These are phyloP conservation scores for Globisporangium mamillatum DNA, from an alignment of 352 stramenopile genomes.

Conservation along the genomic window DNA sequence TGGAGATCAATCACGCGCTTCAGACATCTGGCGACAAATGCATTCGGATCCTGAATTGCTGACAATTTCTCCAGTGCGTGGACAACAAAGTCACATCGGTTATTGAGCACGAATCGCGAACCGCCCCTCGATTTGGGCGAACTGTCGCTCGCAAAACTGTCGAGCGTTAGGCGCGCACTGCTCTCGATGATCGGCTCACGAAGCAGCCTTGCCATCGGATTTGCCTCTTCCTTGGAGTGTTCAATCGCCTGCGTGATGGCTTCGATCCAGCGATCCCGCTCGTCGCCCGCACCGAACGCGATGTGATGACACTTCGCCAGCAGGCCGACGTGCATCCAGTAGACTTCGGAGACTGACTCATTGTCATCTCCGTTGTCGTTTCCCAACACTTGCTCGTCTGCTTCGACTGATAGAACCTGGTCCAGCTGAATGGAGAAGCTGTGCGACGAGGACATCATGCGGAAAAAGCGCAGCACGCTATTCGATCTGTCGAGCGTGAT, in stretches of 20 bases:
- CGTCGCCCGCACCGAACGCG: conserved; percentile 32
- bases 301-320: conserved; percentile 49
- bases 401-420: conserved; percentile 27
- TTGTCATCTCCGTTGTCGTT: background rate
- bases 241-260: conserved; percentile 24
- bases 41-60: conserved; percentile 16
- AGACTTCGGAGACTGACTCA: conserved; percentile 18
- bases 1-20: conserved; percentile 23
- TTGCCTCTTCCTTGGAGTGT: background rate
- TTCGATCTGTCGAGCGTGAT: conserved; percentile 38
- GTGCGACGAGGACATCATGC: conserved; percentile 33
- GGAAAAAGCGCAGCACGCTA: conserved; percentile 41
- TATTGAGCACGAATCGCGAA: conserved; percentile 41
- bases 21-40: conserved; percentile 17
- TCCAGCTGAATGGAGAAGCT: conserved; percentile 34
- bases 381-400: background rate
- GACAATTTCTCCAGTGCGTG: background rate
- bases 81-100: conserved; percentile 31
- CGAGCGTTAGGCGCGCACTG: conserved; percentile 19
- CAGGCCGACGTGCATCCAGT: conserved; percentile 44
- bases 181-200: conserved; percentile 21
- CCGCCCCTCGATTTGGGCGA: conserved; percentile 20
- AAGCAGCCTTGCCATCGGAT: conserved; percentile 9
- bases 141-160: conserved; percentile 22
- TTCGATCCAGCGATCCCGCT: conserved; percentile 34